phyloP scores from a whole-genome alignment of 2,329 filamentous ascomycete genomes.

The Colletotrichum tamarilloi region DNA sequence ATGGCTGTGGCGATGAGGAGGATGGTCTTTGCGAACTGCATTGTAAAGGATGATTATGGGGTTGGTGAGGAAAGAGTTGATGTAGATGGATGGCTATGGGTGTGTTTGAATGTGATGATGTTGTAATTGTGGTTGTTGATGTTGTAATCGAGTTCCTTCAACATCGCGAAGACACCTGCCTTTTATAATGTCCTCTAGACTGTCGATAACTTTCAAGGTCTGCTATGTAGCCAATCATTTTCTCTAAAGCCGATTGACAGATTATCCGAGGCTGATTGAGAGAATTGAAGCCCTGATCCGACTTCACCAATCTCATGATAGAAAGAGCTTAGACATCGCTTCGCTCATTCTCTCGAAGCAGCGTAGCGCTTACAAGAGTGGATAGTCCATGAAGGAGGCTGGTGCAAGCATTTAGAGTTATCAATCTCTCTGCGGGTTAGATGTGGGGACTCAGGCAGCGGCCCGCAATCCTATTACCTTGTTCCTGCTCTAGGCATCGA shows the following conservation, averaged over 20 bases:
- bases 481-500: not conserved
- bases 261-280: too few relatives aligned
- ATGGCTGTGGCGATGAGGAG: not conserved
- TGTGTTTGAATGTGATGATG: not conserved
- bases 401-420: not conserved
- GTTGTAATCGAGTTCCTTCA: not conserved
- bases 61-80: not conserved
- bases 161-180: not conserved
- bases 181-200: too few relatives aligned
- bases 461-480: not conserved
- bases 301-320: too few relatives aligned
- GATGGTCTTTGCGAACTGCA: not conserved
- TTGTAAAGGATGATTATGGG: too few relatives aligned
- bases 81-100: not conserved
- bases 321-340: too few relatives aligned
- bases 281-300: too few relatives aligned
- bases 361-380: not conserved
- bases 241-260: too few relatives aligned
- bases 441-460: not conserved
- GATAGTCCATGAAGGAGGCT: not conserved
- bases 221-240: too few relatives aligned
- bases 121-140: not conserved
- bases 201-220: too few relatives aligned
- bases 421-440: not conserved
- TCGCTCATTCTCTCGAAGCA: not conserved